Percentiles rank a stretch among this genome's conserved stretches.
These are phyloP conservation scores for Aureobasidium uvarum DNA, from an alignment of 2,329 filamentous ascomycete genomes.

Conservation along the genomic window DNA sequence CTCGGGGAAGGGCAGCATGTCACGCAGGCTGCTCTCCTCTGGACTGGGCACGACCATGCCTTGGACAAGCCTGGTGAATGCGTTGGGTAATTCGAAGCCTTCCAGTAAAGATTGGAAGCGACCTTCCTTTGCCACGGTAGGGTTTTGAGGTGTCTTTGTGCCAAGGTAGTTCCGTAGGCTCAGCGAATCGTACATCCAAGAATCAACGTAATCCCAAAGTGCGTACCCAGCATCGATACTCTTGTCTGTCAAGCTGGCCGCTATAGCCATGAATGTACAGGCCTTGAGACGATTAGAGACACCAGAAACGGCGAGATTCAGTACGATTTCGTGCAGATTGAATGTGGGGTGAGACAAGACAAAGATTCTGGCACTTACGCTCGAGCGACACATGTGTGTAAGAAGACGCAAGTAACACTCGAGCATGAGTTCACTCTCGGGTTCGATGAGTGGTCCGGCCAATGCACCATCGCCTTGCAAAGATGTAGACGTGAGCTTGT, in stretches of 20 bases:
- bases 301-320: constrained; percentile 68
- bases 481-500: constrained; percentile 60
- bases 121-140: constrained; percentile 22
- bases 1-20: constrained; percentile 83
- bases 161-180: constrained; percentile 19
- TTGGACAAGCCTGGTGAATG: constrained; percentile 76
- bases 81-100: constrained; percentile 80
- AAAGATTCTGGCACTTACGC: constrained; percentile 68
- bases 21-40: constrained; percentile 62
- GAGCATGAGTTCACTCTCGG: constrained; percentile 94
- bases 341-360: constrained; percentile 67
- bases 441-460: constrained; percentile 64
- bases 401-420: constrained; percentile 90
- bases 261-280: constrained; percentile 76
- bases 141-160: constrained; percentile 17
- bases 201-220: constrained; percentile 79
- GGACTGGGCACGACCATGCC: constrained; percentile 66
- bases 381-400: constrained; percentile 75
- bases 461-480: constrained; percentile 37
- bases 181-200: constrained; percentile 64
- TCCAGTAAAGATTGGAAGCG: constrained; percentile 66
- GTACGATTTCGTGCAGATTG: constrained; percentile 69
- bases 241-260: constrained; percentile 73
- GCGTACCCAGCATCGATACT: constrained; percentile 62
- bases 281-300: constrained; percentile 76